These are phyloP conservation scores for Ustilago crameri DNA, from an alignment of 1,284 basidiomycete species.

Conservation along the genomic window DNA sequence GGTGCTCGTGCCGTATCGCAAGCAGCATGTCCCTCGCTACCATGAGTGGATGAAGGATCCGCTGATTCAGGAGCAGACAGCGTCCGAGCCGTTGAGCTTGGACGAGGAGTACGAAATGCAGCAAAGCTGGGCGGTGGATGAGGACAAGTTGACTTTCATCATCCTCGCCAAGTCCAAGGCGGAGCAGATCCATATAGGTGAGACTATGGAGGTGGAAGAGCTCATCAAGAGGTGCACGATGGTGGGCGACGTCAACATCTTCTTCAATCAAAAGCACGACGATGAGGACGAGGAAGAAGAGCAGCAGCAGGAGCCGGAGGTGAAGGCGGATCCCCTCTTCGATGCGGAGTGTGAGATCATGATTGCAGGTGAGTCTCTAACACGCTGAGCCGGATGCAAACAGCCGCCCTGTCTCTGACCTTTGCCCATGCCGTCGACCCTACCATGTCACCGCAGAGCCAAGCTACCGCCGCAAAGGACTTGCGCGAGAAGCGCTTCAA, in stretches of 20 bases:
- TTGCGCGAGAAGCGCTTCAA: slow-evolving; percentile 68
- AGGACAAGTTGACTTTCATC: slow-evolving; percentile 94
- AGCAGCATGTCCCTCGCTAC: slow-evolving; percentile 71
- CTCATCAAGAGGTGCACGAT: slow-evolving; percentile 70
- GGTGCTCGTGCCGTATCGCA: slow-evolving; percentile 78
- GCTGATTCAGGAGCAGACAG: slow-evolving; percentile 81
- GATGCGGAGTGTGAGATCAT: slow-evolving; percentile 80
- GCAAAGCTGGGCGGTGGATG: slow-evolving; percentile 84
- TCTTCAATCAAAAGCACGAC: slow-evolving; percentile 71
- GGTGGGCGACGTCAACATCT: slow-evolving; percentile 93
- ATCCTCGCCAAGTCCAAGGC: slow-evolving; percentile 72
- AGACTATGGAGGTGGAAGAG: slow-evolving; percentile 43
- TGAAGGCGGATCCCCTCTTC: slow-evolving; percentile 53
- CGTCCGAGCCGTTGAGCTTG: slow-evolving; percentile 83
- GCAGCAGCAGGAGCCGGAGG: neutral
- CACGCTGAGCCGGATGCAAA: neutral
- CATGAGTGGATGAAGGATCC: slow-evolving; percentile 89
- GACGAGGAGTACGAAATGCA: slow-evolving; percentile 94
- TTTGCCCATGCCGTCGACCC: too few relatives aligned
- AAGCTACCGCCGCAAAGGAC: slow-evolving; percentile 74
- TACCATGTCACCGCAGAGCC: slow-evolving; percentile 71
- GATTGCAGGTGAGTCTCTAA: slow-evolving; percentile 75
- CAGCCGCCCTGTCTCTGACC: too few relatives aligned
- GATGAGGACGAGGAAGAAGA: slow-evolving; percentile 65
- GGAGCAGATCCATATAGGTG: neutral